Percentiles rank a stretch among this genome's conserved stretches.
phyloP scores from a whole-genome alignment of 495 filamentous ascomycete genomes.

The Entonaema liquescens region DNA sequence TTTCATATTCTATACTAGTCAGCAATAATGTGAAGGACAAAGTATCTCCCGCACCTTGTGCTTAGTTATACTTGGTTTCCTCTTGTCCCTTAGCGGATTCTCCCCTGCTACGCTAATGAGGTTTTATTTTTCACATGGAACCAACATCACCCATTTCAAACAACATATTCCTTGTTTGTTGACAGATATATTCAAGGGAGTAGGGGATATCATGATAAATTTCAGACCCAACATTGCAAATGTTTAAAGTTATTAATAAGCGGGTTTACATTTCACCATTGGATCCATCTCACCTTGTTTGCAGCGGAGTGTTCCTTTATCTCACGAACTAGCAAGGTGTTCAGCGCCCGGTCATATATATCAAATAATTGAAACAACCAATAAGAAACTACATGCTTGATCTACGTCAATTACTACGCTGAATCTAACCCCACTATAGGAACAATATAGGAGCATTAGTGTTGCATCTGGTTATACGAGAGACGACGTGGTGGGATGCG shows the following conservation, averaged over 20 bases:
- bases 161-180: not conserved
- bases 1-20: not conserved
- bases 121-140: not conserved
- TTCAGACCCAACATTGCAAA: not conserved
- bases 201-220: not conserved
- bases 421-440: not conserved
- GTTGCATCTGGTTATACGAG: constrained; percentile 2
- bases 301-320: not conserved
- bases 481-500: not conserved
- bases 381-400: not conserved
- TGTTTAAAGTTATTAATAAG: not conserved
- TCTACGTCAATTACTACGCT: constrained; percentile 1
- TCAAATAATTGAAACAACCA: not conserved
- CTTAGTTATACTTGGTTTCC: not conserved
- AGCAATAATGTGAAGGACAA: not conserved
- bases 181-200: constrained; percentile 2
- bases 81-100: not conserved
- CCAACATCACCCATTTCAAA: not conserved
- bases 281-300: not conserved
- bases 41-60: constrained; percentile 1
- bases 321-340: not conserved
- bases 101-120: not conserved
- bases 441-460: not conserved
- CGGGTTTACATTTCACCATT: constrained; percentile 16
- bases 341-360: not conserved